Evolutionary conservation across 108 stramenopile species (phyloP).

Genomic region (Nitzschia putrida): DNA sequence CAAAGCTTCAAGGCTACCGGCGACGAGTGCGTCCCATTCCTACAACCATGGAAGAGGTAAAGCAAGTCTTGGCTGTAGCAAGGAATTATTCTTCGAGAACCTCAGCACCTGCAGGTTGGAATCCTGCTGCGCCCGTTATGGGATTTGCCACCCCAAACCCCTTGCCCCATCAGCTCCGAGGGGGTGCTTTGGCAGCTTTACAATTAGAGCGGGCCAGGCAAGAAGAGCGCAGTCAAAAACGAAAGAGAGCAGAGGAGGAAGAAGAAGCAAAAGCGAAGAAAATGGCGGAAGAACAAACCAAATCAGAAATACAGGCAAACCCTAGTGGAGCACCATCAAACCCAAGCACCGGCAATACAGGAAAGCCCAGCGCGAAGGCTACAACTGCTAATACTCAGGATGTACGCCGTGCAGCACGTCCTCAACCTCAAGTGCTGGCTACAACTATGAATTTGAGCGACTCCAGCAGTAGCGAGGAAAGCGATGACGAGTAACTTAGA

Average conservation of each 20-base stretch:
- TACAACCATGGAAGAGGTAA: conserved; percentile 60
- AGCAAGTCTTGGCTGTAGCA: conserved; percentile 67
- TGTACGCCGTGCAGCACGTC: conserved; percentile 13
- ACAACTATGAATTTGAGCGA: conserved; percentile 80
- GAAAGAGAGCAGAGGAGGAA: conserved; percentile 48
- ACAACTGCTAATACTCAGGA: conserved; percentile 10
- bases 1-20: neutral
- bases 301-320: neutral
- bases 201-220: conserved; percentile 65
- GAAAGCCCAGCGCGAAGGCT: conserved; percentile 14
- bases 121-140: conserved; percentile 72
- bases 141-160: conserved; percentile 86
- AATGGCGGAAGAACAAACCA: conserved; percentile 25
- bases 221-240: conserved; percentile 51
- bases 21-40: conserved; percentile 59
- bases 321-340: neutral
- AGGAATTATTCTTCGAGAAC: conserved; percentile 68
- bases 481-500: conserved; percentile 33
- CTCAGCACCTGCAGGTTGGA: conserved; percentile 83
- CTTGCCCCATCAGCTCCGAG: conserved; percentile 80
- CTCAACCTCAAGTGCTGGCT: conserved; percentile 18
- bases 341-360: conserved; percentile 6
- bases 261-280: conserved; percentile 39
- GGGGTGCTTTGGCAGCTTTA: conserved; percentile 77
- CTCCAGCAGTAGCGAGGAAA: conserved; percentile 58